phyloP scores from a whole-genome alignment of 129 eudicot species.

The Daucus carota region DH1_v3.0 NC_030383.2:54356001-54356500 shows the following conservation, averaged over 20 bases:
- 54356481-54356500: slow-evolving; percentile 34
- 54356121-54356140: slow-evolving; percentile 25
- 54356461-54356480: slow-evolving; percentile 33
- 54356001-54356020: slow-evolving; percentile 32
- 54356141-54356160: slow-evolving; percentile 14
- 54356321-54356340: slow-evolving; percentile 20
- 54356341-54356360: slow-evolving; percentile 26
- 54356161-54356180: slow-evolving; percentile 19
- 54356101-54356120: slow-evolving; percentile 42
- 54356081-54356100: slow-evolving; percentile 27
- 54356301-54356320: slow-evolving; percentile 36
- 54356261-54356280: slow-evolving; percentile 20
- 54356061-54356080: slow-evolving; percentile 17
- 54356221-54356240: slow-evolving; percentile 37
- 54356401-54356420: not conserved
- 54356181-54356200: slow-evolving; percentile 46
- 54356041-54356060: slow-evolving; percentile 26
- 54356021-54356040: slow-evolving; percentile 26
- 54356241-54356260: slow-evolving; percentile 31
- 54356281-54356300: slow-evolving; percentile 55
- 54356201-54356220: slow-evolving; percentile 41
- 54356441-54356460: slow-evolving; percentile 28
- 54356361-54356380: slow-evolving; percentile 18
- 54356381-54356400: not conserved
- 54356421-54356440: not conserved